phyloP scores from a whole-genome alignment of 768 basidiomycete genomes.

The Tricholoma matsutake region DNA sequence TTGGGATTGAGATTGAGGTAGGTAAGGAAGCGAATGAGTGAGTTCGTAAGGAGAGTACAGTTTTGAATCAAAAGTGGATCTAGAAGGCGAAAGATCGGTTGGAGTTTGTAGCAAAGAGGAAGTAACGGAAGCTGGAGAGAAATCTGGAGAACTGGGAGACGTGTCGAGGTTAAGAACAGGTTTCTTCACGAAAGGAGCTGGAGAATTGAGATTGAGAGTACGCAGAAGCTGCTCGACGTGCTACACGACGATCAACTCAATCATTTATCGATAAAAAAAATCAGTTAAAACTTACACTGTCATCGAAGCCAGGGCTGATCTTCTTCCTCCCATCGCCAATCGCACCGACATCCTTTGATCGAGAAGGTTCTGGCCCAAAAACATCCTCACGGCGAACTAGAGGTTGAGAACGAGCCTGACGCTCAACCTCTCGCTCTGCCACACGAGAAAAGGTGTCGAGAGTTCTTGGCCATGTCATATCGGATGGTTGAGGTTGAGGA shows the following conservation, averaged over 20 bases:
- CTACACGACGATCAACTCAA: conserved; percentile 31
- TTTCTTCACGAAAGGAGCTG: conserved; percentile 48
- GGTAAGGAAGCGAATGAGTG: conserved; percentile 40
- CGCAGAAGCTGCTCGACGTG: conserved; percentile 81
- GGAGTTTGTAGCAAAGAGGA: conserved; percentile 67
- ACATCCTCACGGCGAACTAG: conserved; percentile 55
- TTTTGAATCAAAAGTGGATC: conserved; percentile 53
- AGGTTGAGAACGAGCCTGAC: conserved; percentile 23
- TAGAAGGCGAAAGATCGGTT: conserved; percentile 68
- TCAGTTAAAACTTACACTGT: conserved; percentile 39
- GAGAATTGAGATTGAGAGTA: conserved; percentile 76
- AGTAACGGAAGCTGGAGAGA: conserved; percentile 70
- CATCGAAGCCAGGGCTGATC: conserved; percentile 52
- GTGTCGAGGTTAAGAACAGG: conserved; percentile 44
- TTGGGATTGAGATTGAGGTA: conserved; percentile 30
- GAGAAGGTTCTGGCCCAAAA: conserved; percentile 52
- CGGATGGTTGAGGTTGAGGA: conserved; percentile 69
- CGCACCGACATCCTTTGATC: conserved; percentile 58
- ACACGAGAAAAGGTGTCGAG: conserved; percentile 59
- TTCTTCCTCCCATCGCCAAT: conserved; percentile 80
- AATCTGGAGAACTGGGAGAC: conserved; percentile 58
- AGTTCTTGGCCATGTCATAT: conserved; percentile 64
- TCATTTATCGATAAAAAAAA: conserved; percentile 1
- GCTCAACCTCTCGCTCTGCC: conserved; percentile 39
- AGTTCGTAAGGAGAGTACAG: conserved; percentile 51